Base-by-base conservation (phyloP, 2,329 filamentous ascomycete genomes). In the Albifimbria verrucaria region DNA sequence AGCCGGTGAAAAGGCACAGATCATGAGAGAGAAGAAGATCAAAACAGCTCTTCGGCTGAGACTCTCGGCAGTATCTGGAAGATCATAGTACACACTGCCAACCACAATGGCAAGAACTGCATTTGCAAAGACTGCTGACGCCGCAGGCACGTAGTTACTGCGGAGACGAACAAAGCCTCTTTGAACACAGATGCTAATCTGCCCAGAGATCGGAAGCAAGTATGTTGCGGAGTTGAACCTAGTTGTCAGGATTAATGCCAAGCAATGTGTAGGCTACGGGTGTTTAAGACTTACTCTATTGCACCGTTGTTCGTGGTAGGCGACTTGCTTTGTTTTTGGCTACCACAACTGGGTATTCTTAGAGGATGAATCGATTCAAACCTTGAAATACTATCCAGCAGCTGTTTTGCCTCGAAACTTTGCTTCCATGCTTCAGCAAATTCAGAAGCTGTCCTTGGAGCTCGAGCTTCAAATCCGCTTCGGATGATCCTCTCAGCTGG, bases 1-100 rank as follows among this genome's bases (percentile, higher is more conserved):
- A 52, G 88, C 88, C 66, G 85, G 88, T 56, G 86, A 80, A 64
- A 95, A 94, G 46, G 90, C 90, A 48, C 12, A 24, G 7, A 48
- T 18, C 26, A 32, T 5, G 12, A 36, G 3, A 4, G 46, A 28
- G n/a, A 48, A 48, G 46, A 48, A 48, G 24, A 48, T 4, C 3
- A 48, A 15, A 26, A 48, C 25, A 48, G 24, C 5, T 4, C 46
- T 7, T 11, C 10, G n/a, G 25, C n/a, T 26, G 11, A 36, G 24
- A 25, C 17, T 20, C 5, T 28, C 25, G 46, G 23, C 26, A 4
- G n/a, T 48, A 6, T 36, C 24, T 3, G 25, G 24, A 18, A 26
- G 21, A 21, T 48, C 24, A 20, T 32, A 48, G 46, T 6, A 48
- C 7, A 36, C 46, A 48, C 46, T 48, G 4, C 46, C 46, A 15